Percentiles rank a stretch among this genome's conserved stretches.
Conservation (phyloP, 768 basidiomycete genomes). For the Lactifluus echinatus region DNA sequence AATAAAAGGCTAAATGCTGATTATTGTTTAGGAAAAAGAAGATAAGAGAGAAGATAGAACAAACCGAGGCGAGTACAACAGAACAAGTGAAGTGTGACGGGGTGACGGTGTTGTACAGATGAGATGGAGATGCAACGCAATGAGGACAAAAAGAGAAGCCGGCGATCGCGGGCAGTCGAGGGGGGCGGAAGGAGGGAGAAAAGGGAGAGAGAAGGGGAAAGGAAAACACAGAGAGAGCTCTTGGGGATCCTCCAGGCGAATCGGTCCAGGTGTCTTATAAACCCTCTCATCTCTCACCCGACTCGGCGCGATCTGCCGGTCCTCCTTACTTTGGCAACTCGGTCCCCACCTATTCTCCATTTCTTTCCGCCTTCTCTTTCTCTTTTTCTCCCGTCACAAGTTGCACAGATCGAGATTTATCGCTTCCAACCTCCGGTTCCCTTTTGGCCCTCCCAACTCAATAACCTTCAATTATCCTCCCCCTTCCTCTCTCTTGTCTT, state of each 20-base stretch:
- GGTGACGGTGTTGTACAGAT: constrained; percentile 27
- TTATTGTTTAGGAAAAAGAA: neutral
- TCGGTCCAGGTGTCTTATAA: constrained; percentile 8
- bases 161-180: constrained; percentile 24
- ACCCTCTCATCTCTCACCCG: neutral
- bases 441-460: neutral
- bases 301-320: constrained; percentile 15
- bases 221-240: constrained; percentile 5
- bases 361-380: neutral
- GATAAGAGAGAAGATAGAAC: constrained; percentile 19
- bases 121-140: constrained; percentile 15
- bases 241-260: constrained; percentile 6
- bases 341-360: constrained; percentile 20
- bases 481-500: neutral
- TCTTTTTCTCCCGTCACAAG: constrained; percentile 2
- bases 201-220: constrained; percentile 17
- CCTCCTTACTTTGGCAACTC: constrained; percentile 10
- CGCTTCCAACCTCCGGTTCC: neutral
- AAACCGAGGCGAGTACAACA: constrained; percentile 24
- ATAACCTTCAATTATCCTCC: neutral
- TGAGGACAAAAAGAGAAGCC: constrained; percentile 22
- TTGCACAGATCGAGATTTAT: constrained; percentile 12
- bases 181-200: constrained; percentile 18
- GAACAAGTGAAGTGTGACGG: constrained; percentile 31
- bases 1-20: constrained; percentile 20